These are phyloP conservation scores for Prunus persica DNA, from an alignment of 306 rosid species.

Conservation along the genomic window Prunus_persica_NCBIv2 NC_034012.1:3710001-3710500, in stretches of 20 bases:
- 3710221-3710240: background rate
- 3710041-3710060: background rate
- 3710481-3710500: conserved; percentile 9
- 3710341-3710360: conserved; percentile 38
- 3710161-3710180: background rate
- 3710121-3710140: no score
- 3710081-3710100: no score
- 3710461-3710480: background rate
- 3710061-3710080: no score
- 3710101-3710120: no score
- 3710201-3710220: background rate
- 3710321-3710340: conserved; percentile 35
- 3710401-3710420: conserved; percentile 37
- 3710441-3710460: background rate
- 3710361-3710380: conserved; percentile 37
- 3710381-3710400: conserved; percentile 30
- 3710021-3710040: no score
- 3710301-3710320: conserved; percentile 32
- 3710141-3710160: no score
- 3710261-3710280: conserved; percentile 26
- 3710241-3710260: background rate
- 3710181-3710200: conserved; percentile 7
- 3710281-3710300: conserved; percentile 12
- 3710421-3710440: conserved; percentile 20
- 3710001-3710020: background rate